Conservation (phyloP, 2,329 filamentous ascomycete genomes). For the Botrytis tulipae region DNA sequence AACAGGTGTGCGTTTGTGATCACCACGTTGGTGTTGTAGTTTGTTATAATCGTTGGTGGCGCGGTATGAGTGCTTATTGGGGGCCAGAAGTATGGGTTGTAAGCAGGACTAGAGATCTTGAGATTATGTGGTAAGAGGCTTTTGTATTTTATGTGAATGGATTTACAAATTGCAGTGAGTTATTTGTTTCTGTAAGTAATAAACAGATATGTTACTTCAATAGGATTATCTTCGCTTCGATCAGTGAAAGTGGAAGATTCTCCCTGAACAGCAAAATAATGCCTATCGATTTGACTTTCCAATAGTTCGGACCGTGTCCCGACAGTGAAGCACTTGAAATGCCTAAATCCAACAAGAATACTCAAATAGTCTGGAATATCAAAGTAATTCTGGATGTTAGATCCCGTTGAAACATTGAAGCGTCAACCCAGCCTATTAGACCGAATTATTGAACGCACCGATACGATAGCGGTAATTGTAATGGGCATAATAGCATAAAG, state of each 20-base stretch:
- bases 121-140: not conserved
- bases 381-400: not conserved
- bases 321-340: not conserved
- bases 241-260: not conserved
- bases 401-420: not conserved
- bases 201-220: not conserved
- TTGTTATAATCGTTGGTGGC: not conserved
- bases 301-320: not conserved
- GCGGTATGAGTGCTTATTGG: not conserved
- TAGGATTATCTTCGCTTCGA: not conserved
- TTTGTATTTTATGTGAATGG: not conserved
- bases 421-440: not conserved
- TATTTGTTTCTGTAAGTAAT: not conserved
- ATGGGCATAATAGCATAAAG: not conserved
- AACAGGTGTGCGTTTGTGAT: not conserved
- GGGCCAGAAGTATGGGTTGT: not conserved
- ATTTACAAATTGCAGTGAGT: not conserved
- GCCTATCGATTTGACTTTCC: not conserved
- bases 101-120: not conserved
- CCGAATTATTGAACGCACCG: not conserved
- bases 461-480: not conserved
- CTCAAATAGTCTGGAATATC: not conserved
- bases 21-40: not conserved
- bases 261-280: not conserved
- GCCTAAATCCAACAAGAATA: not conserved